Conservation (phyloP, 2,329 filamentous ascomycete species). For the Graphilbum fragrans region DNA sequence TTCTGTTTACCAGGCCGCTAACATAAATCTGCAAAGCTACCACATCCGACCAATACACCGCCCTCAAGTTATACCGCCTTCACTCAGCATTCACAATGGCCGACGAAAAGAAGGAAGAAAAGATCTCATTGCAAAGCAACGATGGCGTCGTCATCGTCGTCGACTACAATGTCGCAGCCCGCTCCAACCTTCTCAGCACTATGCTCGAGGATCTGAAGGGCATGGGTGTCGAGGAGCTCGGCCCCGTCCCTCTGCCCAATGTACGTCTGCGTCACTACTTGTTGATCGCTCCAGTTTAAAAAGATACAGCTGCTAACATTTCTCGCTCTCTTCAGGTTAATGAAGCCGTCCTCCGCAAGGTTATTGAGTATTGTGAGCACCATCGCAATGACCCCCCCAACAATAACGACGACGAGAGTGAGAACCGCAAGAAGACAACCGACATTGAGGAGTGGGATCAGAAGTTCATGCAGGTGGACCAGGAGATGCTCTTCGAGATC, state of each 20-base stretch:
- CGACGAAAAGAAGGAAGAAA: constrained; percentile 17
- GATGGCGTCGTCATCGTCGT: constrained; percentile 34
- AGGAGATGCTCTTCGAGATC: constrained; percentile 99
- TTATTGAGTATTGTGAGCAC: constrained; percentile 95
- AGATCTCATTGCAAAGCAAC: constrained; percentile 39
- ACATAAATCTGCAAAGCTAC: neutral
- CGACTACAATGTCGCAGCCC: constrained; percentile 76
- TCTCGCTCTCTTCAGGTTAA: constrained; percentile 51
- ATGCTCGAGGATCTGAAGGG: constrained; percentile 83
- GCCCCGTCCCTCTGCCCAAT: constrained; percentile 82
- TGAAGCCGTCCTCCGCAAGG: constrained; percentile 86
- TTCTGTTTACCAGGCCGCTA: neutral
- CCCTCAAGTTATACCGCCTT: neutral
- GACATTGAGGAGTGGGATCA: constrained; percentile 99
- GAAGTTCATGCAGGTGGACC: constrained; percentile 99
- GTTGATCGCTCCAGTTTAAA: neutral
- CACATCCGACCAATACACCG: too few relatives aligned
- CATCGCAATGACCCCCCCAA: constrained; percentile 83
- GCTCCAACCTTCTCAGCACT: constrained; percentile 94
- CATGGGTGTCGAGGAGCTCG: constrained; percentile 10
- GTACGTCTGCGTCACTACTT: constrained; percentile 28
- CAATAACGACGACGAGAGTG: constrained; percentile 76
- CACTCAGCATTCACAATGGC: constrained; percentile 18
- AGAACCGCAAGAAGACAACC: constrained; percentile 94
- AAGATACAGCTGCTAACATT: neutral